phyloP scores from a whole-genome alignment of 306 rosid genomes.

The Castanea sativa region DNA sequence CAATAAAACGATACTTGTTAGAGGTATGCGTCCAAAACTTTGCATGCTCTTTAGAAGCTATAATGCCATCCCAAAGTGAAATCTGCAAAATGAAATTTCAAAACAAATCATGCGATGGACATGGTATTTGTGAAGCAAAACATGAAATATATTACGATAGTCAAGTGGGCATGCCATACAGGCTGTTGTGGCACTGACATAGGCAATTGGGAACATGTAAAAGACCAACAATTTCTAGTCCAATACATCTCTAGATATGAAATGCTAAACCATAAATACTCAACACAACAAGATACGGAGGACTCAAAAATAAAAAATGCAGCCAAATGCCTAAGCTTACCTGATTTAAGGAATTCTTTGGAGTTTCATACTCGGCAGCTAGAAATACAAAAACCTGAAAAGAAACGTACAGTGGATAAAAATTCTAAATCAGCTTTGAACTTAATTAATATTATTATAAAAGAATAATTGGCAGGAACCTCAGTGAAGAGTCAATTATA shows the following conservation, averaged over 20 bases:
- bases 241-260: neutral
- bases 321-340: slow-evolving; percentile 28
- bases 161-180: slow-evolving; percentile 4
- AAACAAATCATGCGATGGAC: slow-evolving; percentile 7
- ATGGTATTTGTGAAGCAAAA: neutral
- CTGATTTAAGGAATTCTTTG: slow-evolving; percentile 71
- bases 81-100: slow-evolving; percentile 44
- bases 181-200: slow-evolving; percentile 6
- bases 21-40: slow-evolving; percentile 80
- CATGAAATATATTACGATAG: neutral
- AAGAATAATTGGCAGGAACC: neutral
- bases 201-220: neutral
- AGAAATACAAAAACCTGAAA: slow-evolving; percentile 76
- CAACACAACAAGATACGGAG: neutral
- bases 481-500: neutral
- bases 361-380: slow-evolving; percentile 84
- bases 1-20: slow-evolving; percentile 76
- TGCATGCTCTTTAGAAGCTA: slow-evolving; percentile 78
- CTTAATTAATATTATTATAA: neutral
- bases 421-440: slow-evolving; percentile 9
- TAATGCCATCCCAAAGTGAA: slow-evolving; percentile 94
- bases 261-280: neutral
- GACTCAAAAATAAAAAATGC: slow-evolving; percentile 9
- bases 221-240: neutral
- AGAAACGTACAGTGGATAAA: slow-evolving; percentile 1